phyloP scores from a whole-genome alignment of 768 basidiomycete genomes.

The Trametes cingulata region DNA sequence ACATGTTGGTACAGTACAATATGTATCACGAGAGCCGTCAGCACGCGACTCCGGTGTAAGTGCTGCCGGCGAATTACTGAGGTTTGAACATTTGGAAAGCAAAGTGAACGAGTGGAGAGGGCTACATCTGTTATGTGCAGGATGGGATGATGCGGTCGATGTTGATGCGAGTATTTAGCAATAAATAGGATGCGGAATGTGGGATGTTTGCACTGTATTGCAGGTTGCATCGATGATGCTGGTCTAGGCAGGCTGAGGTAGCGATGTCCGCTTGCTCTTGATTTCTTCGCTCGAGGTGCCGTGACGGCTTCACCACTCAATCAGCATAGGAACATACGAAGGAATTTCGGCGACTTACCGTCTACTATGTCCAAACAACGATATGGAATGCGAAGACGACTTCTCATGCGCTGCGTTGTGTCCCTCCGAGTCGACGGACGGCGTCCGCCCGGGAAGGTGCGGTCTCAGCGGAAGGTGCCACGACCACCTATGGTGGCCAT shows the following conservation, averaged over 20 bases:
- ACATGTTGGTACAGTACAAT: conserved; percentile 7
- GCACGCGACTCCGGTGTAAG: not conserved
- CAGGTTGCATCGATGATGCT: not conserved
- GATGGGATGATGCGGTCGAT: not conserved
- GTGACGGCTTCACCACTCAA: not conserved
- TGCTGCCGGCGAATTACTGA: too few relatives aligned
- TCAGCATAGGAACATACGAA: too few relatives aligned
- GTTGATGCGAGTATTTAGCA: not conserved
- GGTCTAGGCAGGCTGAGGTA: not conserved
- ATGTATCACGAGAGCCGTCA: not conserved
- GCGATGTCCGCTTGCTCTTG: not conserved
- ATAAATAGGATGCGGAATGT: conserved; percentile 6
- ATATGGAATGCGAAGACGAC: not conserved
- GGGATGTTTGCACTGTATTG: not conserved
- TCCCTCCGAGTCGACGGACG: not conserved
- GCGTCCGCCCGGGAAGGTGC: not conserved
- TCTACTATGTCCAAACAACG: conserved; percentile 12
- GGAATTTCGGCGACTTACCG: not conserved
- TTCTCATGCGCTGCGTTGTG: not conserved
- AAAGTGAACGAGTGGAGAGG: not conserved
- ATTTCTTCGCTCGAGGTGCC: conserved; percentile 10
- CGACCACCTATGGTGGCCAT: conserved; percentile 13
- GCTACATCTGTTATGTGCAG: not conserved
- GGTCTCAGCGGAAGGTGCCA: conserved; percentile 7
- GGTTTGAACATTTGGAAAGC: not conserved